phyloP scores from a whole-genome alignment of 352 stramenopile species.

The Phytophthora sp. region DNA sequence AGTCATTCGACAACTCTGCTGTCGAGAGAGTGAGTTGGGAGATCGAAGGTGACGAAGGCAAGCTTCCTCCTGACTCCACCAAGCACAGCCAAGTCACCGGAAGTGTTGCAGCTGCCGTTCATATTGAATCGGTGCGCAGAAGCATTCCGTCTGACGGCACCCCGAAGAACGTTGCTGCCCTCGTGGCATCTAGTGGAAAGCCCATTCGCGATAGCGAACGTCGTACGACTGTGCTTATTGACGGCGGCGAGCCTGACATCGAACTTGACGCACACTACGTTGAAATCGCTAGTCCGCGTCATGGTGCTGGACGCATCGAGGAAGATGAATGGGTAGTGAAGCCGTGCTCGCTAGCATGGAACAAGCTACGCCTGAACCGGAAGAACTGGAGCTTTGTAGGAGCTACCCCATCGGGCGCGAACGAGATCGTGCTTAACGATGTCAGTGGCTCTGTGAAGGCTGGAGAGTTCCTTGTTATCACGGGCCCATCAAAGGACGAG shows the following conservation, averaged over 20 bases:
- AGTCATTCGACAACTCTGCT: too few relatives aligned
- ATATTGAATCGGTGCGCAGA: conserved; percentile 12
- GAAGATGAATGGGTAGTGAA: conserved; percentile 17
- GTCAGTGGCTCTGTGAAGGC: conserved; percentile 49
- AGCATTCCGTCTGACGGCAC: conserved; percentile 10
- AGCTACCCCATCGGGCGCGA: not conserved
- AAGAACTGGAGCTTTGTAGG: conserved; percentile 6
- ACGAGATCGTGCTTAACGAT: conserved; percentile 42
- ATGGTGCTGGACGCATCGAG: not conserved
- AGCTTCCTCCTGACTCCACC: not conserved
- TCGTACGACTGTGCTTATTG: conserved; percentile 37
- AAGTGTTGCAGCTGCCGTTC: not conserved
- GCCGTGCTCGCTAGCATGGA: conserved; percentile 36
- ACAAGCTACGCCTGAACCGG: conserved; percentile 25
- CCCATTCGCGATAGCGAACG: conserved; percentile 34
- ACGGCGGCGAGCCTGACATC: conserved; percentile 31
- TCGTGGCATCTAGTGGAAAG: conserved; percentile 2
- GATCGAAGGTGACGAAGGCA: conserved; percentile 1
- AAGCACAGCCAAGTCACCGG: not conserved
- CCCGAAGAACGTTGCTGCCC: not conserved
- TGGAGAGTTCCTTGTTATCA: conserved; percentile 66
- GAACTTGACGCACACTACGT: conserved; percentile 38
- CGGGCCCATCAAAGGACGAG: conserved; percentile 64
- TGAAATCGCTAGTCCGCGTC: conserved; percentile 26
- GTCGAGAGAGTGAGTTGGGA: not conserved